phyloP scores from a whole-genome alignment of 2,329 filamentous ascomycete species.

The Phyllosticta citribraziliensis region DNA sequence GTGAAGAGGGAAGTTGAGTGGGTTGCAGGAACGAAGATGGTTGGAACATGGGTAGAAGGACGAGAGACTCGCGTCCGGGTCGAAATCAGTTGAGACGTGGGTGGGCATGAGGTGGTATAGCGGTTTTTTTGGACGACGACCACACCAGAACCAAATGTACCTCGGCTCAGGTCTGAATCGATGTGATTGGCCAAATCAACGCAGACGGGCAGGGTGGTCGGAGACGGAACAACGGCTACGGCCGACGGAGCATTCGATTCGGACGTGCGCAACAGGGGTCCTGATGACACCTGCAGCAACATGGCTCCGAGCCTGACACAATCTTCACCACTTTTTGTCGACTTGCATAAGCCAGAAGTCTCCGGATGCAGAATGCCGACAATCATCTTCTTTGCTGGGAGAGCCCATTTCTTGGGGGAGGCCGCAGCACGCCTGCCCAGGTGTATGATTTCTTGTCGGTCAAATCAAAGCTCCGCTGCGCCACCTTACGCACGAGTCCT shows the following conservation, averaged over 20 bases:
- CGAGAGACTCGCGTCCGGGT: constrained; percentile 61
- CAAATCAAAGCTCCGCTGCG: background rate
- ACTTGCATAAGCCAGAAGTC: background rate
- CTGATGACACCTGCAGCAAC: background rate
- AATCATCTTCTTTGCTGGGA: background rate
- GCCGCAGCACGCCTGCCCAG: background rate
- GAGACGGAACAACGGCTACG: background rate
- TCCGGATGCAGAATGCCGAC: background rate
- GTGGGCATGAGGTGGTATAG: constrained; percentile 5
- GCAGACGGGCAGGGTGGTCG: background rate
- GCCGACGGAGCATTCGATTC: background rate
- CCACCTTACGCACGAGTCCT: background rate
- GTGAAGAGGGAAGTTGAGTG: constrained; percentile 72
- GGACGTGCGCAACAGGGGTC: background rate
- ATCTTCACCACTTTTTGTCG: background rate
- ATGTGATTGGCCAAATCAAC: background rate
- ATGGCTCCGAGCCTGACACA: background rate
- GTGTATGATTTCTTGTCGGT: background rate
- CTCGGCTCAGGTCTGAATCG: background rate
- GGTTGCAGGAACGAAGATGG: constrained; percentile 65
- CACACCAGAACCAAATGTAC: background rate
- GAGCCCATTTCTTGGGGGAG: background rate
- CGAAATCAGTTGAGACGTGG: constrained; percentile 31
- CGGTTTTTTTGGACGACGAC: background rate
- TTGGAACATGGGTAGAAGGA: constrained; percentile 77